Conservation (phyloP, 2,329 filamentous ascomycete species). For the Phaeosphaeria sp. region DNA sequence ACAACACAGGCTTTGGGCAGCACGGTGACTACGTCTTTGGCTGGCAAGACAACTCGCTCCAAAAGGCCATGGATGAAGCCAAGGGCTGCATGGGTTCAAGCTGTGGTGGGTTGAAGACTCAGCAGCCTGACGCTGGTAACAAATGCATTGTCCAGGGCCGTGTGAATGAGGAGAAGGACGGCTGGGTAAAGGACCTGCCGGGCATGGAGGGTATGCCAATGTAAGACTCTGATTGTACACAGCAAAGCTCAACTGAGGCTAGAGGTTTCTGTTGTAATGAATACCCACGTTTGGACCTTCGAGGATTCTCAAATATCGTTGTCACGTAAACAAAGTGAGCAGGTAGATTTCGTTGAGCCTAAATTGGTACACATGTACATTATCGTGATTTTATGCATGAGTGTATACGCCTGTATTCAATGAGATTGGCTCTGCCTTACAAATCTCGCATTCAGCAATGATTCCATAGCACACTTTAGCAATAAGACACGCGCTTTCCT, state of each 20-base stretch:
- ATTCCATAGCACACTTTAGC: too few relatives aligned
- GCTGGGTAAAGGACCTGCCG: constrained; percentile 23
- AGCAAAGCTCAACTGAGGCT: background rate
- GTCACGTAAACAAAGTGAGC: too few relatives aligned
- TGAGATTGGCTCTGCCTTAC: too few relatives aligned
- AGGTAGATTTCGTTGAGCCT: too few relatives aligned
- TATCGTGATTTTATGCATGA: too few relatives aligned
- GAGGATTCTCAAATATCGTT: too few relatives aligned
- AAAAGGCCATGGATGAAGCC: constrained; percentile 37
- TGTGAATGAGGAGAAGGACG: constrained; percentile 30
- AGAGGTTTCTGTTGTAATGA: background rate
- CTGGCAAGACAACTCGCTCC: constrained; percentile 37
- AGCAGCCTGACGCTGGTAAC: constrained; percentile 21
- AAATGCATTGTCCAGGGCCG: constrained; percentile 24
- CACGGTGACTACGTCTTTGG: constrained; percentile 41
- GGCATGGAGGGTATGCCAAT: constrained; percentile 13
- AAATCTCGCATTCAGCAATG: too few relatives aligned
- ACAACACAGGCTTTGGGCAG: constrained; percentile 30
- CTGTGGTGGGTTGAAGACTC: constrained; percentile 27
- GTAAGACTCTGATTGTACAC: background rate
- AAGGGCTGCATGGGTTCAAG: constrained; percentile 32
- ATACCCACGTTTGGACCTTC: too few relatives aligned
- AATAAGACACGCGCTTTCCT: too few relatives aligned
- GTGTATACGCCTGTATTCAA: too few relatives aligned
- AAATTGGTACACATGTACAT: too few relatives aligned